Evolutionary conservation across 1,284 basidiomycete species (phyloP), one percentile per base, ranked within the genome.

Genomic region (Erythrobasidium hasegawianum): DNA sequence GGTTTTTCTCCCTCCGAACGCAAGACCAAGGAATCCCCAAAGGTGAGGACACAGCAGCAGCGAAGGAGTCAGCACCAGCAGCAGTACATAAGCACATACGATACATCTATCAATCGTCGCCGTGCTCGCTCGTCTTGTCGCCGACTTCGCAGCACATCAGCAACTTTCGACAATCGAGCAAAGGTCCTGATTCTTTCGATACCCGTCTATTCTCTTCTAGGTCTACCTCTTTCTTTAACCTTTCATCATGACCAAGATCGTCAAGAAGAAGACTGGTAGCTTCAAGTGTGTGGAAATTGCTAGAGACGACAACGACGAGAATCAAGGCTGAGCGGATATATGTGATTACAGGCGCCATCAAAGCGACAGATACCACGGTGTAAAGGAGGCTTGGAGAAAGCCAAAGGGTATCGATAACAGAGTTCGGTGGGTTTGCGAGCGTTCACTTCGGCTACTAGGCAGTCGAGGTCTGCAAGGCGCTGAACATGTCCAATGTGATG

Each of bases 361-460:
- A 81, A 94, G 90, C 66, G 93, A 96, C 83, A 88, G 94, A 78
- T 97, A 95, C 83, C 85, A 89, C 79, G 82, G 87, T 73, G 92
- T 97, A 74, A 93, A 93, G 84, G 91, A 94, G 83, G 83, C 89
- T 83, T 97, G 93, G 94, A 85, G 93, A 80, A 97, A 76, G 72
- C 75, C 75, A 54, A 76, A 75, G 69, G 75, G 76, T 71, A 75
- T 75, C 60, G 74, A 75, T 66, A 75, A 75, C 73, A 61, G 74
- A 41, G 57, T 57, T 57, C 24, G 60, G 55, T 59, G 26, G 39
- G 58, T 29, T 10, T 33, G 5, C 11, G 33, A 33, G 11, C n/a
- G n/a, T 5, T 33, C 33, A 33, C n/a, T n/a, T n/a, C n/a, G n/a
- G n/a, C n/a, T n/a, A n/a, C n/a, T n/a, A 33, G 33, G 5, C 33